Evolutionary conservation across 805 yeast species (phyloP).

Genomic region (Pichia pseudocactophila): DNA sequence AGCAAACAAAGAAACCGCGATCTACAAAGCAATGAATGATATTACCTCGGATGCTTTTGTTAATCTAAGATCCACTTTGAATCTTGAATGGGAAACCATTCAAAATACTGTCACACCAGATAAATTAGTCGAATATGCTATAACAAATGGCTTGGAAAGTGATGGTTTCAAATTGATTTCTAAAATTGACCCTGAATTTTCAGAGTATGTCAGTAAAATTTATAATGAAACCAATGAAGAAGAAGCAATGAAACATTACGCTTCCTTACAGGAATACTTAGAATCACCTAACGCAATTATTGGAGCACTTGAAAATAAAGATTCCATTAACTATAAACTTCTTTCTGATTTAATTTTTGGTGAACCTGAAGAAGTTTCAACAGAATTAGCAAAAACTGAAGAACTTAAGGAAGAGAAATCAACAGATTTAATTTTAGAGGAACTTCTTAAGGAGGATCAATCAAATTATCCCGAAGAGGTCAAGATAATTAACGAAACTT

Average conservation of each 20-base stretch:
- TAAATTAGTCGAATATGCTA: slow-evolving; percentile 18
- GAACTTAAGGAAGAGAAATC: slow-evolving; percentile 1
- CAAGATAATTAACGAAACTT: slow-evolving; percentile 20
- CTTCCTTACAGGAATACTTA: slow-evolving; percentile 15
- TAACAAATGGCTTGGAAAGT: slow-evolving; percentile 18
- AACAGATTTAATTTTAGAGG: slow-evolving; percentile 8
- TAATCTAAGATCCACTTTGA: slow-evolving; percentile 12
- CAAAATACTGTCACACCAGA: slow-evolving; percentile 16
- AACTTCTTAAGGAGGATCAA: slow-evolving; percentile 19
- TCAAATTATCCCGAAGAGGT: slow-evolving; percentile 16
- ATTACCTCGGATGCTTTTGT: slow-evolving; percentile 12
- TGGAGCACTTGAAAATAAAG: slow-evolving; percentile 18
- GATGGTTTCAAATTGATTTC: slow-evolving; percentile 18
- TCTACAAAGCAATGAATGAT: slow-evolving; percentile 20
- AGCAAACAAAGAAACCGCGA: slow-evolving; percentile 13
- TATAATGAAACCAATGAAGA: slow-evolving; percentile 11
- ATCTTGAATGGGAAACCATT: slow-evolving; percentile 16
- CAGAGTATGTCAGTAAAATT: slow-evolving; percentile 9
- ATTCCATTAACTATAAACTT: slow-evolving; percentile 17
- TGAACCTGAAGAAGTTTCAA: slow-evolving; percentile 1
- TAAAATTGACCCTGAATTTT: slow-evolving; percentile 20
- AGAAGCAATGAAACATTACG: slow-evolving; percentile 13
- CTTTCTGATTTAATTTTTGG: slow-evolving; percentile 10
- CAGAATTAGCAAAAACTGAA: background rate
- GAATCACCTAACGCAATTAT: slow-evolving; percentile 15